Evolutionary conservation across 176 grass and related monocot species (phyloP).

Genomic region (Cenchrus americanus): DNA sequence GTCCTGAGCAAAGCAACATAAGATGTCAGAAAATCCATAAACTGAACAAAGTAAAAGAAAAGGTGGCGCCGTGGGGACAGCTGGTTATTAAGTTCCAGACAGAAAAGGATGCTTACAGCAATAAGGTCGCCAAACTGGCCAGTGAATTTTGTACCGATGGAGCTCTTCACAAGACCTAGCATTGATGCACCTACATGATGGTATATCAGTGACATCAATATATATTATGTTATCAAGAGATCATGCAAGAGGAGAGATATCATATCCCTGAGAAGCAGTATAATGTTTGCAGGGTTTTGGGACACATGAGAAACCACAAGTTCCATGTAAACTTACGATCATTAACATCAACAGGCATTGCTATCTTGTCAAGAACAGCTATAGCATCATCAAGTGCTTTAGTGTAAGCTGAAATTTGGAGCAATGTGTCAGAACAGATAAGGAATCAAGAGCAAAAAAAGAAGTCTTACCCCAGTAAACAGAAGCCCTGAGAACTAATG

Average conservation of each 20-base stretch:
- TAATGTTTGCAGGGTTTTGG: not conserved
- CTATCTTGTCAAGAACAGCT: conserved; percentile 88
- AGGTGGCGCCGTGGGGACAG: not conserved
- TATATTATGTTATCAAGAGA: not conserved
- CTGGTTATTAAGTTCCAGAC: not conserved
- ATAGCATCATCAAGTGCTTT: conserved; percentile 92
- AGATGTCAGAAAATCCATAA: conserved; percentile 26
- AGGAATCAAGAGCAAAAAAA: not conserved
- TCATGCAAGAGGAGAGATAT: not conserved
- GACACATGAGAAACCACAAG: not conserved
- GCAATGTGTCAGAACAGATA: conserved; percentile 33
- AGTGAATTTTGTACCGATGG: conserved; percentile 98
- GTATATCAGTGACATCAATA: conserved; percentile 26
- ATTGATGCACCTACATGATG: conserved; percentile 57
- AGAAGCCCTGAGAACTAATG: not conserved
- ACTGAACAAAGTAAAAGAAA: not conserved
- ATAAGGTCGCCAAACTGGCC: conserved; percentile 95
- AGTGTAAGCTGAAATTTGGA: conserved; percentile 56
- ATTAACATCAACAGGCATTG: conserved; percentile 85
- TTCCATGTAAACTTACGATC: conserved; percentile 80
- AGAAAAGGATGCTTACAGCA: conserved; percentile 63
- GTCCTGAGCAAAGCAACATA: conserved; percentile 59
- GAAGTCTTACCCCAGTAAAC: not conserved
- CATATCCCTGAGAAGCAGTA: not conserved
- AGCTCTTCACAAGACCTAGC: conserved; percentile 90